Conservation (phyloP, 148 eudicot genomes). For the Fagopyrum tataricum region DNA sequence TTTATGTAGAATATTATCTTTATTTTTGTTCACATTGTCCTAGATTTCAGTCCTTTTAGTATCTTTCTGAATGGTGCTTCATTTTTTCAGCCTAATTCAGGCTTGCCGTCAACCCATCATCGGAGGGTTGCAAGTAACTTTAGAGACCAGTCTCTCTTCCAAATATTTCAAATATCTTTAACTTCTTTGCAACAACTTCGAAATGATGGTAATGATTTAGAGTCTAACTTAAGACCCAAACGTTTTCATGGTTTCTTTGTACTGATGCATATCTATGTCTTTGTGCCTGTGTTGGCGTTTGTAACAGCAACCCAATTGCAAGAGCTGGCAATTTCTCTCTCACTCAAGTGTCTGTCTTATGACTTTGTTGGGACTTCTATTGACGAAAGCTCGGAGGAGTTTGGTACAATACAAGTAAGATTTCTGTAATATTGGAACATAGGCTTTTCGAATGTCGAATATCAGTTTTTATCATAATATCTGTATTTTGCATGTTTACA, state of each 20-base stretch:
- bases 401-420: slow-evolving; percentile 70
- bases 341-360: slow-evolving; percentile 78
- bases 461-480: background rate
- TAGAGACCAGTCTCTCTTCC: slow-evolving; percentile 65
- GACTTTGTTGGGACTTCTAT: slow-evolving; percentile 69
- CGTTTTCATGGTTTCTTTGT: background rate
- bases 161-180: slow-evolving; percentile 74
- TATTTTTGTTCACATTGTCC: background rate
- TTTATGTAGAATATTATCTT: background rate
- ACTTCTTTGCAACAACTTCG: slow-evolving; percentile 68
- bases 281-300: background rate
- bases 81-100: slow-evolving; percentile 56
- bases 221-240: background rate
- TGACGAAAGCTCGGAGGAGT: slow-evolving; percentile 93
- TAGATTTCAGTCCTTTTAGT: slow-evolving; percentile 4
- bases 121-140: slow-evolving; percentile 65
- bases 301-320: slow-evolving; percentile 24
- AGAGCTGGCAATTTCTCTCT: slow-evolving; percentile 82
- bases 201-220: slow-evolving; percentile 59
- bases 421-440: background rate
- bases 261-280: background rate
- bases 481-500: background rate
- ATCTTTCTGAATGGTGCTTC: slow-evolving; percentile 2
- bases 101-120: slow-evolving; percentile 53
- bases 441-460: background rate